Conservation (phyloP, 148 eudicot species). For the Diospyros kaki region DNA sequence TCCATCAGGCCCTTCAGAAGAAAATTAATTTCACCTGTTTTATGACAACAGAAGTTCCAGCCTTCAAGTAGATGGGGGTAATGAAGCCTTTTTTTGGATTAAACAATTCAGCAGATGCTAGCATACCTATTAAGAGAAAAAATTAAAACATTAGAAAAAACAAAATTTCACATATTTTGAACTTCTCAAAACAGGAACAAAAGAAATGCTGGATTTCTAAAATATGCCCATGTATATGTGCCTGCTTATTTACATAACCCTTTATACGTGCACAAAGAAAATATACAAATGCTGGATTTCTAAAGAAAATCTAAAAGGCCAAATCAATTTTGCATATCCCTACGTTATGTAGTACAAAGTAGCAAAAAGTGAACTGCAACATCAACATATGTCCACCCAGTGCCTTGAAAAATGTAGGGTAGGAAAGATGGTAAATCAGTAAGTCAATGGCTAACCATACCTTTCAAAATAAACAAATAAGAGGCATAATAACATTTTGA, state of each 20-base stretch:
- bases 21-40: not conserved
- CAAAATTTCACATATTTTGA: not conserved
- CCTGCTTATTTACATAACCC: not conserved
- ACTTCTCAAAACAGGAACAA: not conserved
- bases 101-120: slow-evolving; percentile 4
- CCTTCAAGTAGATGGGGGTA: not conserved
- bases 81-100: not conserved
- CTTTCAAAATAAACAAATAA: no score
- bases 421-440: not conserved
- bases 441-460: no score
- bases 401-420: not conserved
- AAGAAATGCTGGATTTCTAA: no score
- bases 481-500: no score
- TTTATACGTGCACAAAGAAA: not conserved
- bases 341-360: not conserved
- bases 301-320: not conserved
- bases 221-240: no score
- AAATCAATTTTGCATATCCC: slow-evolving; percentile 3
- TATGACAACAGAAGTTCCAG: not conserved
- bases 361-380: not conserved
- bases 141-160: not conserved
- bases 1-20: slow-evolving; percentile 39
- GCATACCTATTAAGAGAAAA: slow-evolving; percentile 8
- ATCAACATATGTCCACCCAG: not conserved
- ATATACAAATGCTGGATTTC: not conserved